phyloP scores from a whole-genome alignment of 352 stramenopile genomes.

The Globisporangium splendens region DNA sequence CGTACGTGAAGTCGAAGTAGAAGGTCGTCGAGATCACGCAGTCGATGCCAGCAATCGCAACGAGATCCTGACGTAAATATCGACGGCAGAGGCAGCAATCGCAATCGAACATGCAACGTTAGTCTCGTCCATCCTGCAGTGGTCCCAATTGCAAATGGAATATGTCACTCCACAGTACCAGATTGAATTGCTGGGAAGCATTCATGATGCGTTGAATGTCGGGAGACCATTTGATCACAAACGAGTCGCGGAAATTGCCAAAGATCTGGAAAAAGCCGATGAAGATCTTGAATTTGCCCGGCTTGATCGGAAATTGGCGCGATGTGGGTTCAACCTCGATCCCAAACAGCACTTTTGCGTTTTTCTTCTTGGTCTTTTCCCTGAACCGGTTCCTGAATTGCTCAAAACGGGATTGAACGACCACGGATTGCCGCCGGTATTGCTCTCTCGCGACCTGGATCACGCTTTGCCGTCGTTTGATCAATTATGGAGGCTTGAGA shows the following conservation, averaged over 20 bases:
- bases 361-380: slow-evolving; percentile 16
- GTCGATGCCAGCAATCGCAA: slow-evolving; percentile 67
- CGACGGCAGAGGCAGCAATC: too few species aligned
- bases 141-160: neutral
- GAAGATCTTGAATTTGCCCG: slow-evolving; percentile 79
- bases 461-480: slow-evolving; percentile 16
- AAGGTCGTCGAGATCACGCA: slow-evolving; percentile 71
- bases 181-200: slow-evolving; percentile 67
- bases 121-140: too few species aligned
- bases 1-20: slow-evolving; percentile 77
- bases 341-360: slow-evolving; percentile 49
- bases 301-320: slow-evolving; percentile 48
- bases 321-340: slow-evolving; percentile 43
- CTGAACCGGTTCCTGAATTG: slow-evolving; percentile 27
- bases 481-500: slow-evolving; percentile 22
- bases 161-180: slow-evolving; percentile 27
- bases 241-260: slow-evolving; percentile 66
- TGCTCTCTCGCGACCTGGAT: slow-evolving; percentile 19
- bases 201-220: slow-evolving; percentile 59
- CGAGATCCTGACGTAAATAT: slow-evolving; percentile 46
- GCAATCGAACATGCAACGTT: neutral
- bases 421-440: slow-evolving; percentile 21
- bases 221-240: slow-evolving; percentile 62
- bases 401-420: slow-evolving; percentile 22
- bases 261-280: slow-evolving; percentile 84